Evolutionary conservation across 1,139 yeast genomes (phyloP), one percentile per base, ranked within the genome.

Genomic region (Debaryomyces singareniensis): DNA sequence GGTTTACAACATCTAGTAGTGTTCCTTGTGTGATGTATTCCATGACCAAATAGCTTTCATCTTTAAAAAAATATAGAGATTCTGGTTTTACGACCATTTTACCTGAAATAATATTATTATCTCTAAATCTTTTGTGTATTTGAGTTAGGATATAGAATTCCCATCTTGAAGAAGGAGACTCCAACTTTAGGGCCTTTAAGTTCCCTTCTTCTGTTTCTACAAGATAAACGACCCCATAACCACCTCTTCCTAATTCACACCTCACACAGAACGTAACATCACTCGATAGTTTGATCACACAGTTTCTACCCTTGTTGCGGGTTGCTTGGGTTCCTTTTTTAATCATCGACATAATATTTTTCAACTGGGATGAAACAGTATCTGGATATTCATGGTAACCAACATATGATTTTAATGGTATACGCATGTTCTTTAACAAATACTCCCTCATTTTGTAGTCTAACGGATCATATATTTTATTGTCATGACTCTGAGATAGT

Each of bases 21-120:
- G 94, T 83, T 1, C 95, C 95, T 40, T 83, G 91, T 22, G 67
- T 63, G 5, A 71, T 66, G 47, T 78, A 85, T 27, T 85, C 82
- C 44, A 87, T 52, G 2, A 84, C 56, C 40, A 87, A 52, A 52
- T 77, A 85, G 33, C 91, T 78, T 47, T 85, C 95, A 51, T 87
- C 95, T 11, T 59, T 51, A 43, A 71, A 87, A 24, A 61, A 58
- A 45, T 72, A 76, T 25, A 81, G 54, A 2, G 75, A 64, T 20
- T 74, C 67, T 0, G 76, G 75, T 13, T 56, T 51, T 2, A 83
- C 68, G 5, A 45, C 36, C 29, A 44, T 30, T 3, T 35, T 24
- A 3, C 34, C 34, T 11, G 43, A 37, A 12, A 33, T 25, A 4
- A 32, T 11, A 16, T 28, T 34, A 4, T 43, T 35, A 3, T 40